These are phyloP conservation scores for Crassisporium funariophilum DNA, from an alignment of 768 basidiomycete species.

Conservation along the genomic window DNA sequence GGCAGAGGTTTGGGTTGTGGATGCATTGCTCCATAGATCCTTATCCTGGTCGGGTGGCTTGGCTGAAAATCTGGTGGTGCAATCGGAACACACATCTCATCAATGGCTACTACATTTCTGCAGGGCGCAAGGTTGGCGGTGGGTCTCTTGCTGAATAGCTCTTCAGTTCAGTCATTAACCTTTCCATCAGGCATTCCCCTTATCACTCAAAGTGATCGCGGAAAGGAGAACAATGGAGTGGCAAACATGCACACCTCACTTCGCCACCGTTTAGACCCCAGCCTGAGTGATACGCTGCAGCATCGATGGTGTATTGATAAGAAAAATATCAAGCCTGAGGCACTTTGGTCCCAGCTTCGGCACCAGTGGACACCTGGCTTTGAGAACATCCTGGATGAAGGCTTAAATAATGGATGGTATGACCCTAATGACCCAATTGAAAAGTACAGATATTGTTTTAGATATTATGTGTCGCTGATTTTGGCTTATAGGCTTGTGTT, in stretches of 20 bases:
- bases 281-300: conserved; percentile 31
- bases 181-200: conserved; percentile 35
- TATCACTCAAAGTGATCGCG: conserved; percentile 46
- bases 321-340: conserved; percentile 46
- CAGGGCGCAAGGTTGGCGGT: conserved; percentile 19
- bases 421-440: conserved; percentile 25
- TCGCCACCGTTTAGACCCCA: conserved; percentile 41
- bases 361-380: conserved; percentile 36
- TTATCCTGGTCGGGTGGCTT: conserved; percentile 31
- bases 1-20: conserved; percentile 39
- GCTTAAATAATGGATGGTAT: conserved; percentile 31
- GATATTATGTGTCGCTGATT: background rate
- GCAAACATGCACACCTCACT: conserved; percentile 46
- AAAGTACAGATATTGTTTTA: conserved; percentile 11
- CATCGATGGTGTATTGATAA: too few relatives aligned
- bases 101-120: conserved; percentile 34
- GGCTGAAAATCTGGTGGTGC: conserved; percentile 46
- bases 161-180: conserved; percentile 4
- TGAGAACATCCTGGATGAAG: conserved; percentile 33
- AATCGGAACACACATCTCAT: conserved; percentile 40
- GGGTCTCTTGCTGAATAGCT: conserved; percentile 4
- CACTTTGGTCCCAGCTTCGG: conserved; percentile 40
- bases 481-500: conserved; percentile 33
- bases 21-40: conserved; percentile 39
- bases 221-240: conserved; percentile 44